Percentiles rank a stretch among this genome's conserved stretches.
These are phyloP conservation scores for Salix purpurea DNA, from an alignment of 345 rosid genomes.

Conservation along the genomic window DNA sequence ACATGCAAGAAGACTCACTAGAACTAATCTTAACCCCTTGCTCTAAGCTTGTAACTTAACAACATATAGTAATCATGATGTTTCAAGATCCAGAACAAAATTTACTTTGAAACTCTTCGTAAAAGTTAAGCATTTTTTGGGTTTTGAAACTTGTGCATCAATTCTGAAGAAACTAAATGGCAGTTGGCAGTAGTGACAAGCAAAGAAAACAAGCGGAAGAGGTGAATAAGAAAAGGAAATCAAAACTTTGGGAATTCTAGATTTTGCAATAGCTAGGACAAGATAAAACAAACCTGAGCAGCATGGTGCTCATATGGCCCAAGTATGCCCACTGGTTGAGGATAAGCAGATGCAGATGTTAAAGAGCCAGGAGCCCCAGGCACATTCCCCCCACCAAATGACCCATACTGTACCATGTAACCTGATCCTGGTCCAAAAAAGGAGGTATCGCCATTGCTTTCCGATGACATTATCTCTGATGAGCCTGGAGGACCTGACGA, in stretches of 20 bases:
- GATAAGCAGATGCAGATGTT: conserved; percentile 42
- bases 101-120: not conserved
- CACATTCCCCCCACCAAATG: conserved; percentile 44
- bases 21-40: not conserved
- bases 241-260: not conserved
- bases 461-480: conserved; percentile 40
- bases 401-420: conserved; percentile 47
- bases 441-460: conserved; percentile 36
- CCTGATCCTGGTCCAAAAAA: conserved; percentile 47
- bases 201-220: not conserved
- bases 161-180: not conserved
- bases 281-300: conserved; percentile 44
- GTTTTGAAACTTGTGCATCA: not conserved
- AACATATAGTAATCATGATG: not conserved
- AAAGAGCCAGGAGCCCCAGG: conserved; percentile 41
- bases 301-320: conserved; percentile 62
- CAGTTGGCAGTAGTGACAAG: not conserved
- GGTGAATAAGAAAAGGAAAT: not conserved
- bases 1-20: not conserved
- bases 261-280: not conserved
- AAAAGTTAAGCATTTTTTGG: not conserved
- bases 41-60: not conserved
- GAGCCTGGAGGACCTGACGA: conserved; percentile 42
- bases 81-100: not conserved
- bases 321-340: conserved; percentile 66